Evolutionary conservation across 495 filamentous ascomycete genomes (phyloP), one percentile per base, ranked within the genome.

Genomic region (Ascodesmis nigricans): DNA sequence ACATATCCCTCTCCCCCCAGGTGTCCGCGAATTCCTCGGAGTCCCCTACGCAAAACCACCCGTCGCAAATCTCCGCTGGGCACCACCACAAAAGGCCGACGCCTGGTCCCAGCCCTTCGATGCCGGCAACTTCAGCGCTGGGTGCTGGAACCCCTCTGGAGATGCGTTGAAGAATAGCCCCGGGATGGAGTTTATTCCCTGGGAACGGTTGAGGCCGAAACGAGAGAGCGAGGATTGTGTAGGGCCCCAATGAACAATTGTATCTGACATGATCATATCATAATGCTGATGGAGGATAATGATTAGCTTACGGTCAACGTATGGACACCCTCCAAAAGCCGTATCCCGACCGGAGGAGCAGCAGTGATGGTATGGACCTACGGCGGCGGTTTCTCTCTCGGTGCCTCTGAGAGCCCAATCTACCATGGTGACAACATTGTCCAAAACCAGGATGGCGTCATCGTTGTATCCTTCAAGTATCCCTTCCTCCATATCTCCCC

Each of bases 331-430:
- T 11, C 33, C 4, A 5, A 4, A 4, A 14, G 5, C 5, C n/a
- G n/a, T n/a, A n/a, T n/a, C n/a, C n/a, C n/a, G n/a, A n/a, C n/a
- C n/a, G 31, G 31, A 13, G 13, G 13, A 18, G 31, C 31, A 7
- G 33, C 69, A 1, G 66, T 71, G 13, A 44, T 69, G 33, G 64
- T 73, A 0, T 74, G 63, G 61, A 62, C 72, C 20, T 62, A 65
- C 42, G 70, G 70, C 4, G 70, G 70, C n/a, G 69, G 63, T 0
- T 73, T 63, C 29, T 48, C 56, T 5, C 41, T 50, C 21, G 67
- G 33, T 14, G 33, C 20, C 4, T 8, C 33, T 6, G 23, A 4
- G 5, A 26, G 5, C 8, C n/a, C 33, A 16, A 7, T 25, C 8
- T 35, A 24, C 18, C 11, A 35, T 26, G 33, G 33, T 17, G 21